These are phyloP conservation scores for Malus fusca DNA, from an alignment of 306 rosid genomes.

Conservation along the genomic window DNA sequence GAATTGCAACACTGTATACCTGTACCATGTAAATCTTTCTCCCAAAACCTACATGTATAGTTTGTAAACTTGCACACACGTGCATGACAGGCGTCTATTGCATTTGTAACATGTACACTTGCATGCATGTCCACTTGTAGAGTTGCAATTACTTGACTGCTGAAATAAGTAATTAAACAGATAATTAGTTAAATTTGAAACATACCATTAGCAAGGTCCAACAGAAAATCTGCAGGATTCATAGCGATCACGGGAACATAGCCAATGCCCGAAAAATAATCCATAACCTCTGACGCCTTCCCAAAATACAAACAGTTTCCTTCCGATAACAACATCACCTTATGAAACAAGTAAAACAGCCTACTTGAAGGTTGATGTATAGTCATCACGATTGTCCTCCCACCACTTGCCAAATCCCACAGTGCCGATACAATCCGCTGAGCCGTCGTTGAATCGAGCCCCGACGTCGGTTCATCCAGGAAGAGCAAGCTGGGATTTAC, in stretches of 20 bases:
- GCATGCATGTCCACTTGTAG: background rate
- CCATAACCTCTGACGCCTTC: conserved; percentile 49
- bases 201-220: conserved; percentile 79
- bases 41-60: too few species aligned
- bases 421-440: conserved; percentile 56
- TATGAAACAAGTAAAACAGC: conserved; percentile 58
- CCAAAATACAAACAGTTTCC: conserved; percentile 63
- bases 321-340: conserved; percentile 57
- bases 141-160: background rate
- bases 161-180: background rate
- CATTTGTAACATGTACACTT: background rate
- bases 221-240: conserved; percentile 74
- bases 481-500: conserved; percentile 64
- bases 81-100: background rate
- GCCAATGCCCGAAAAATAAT: conserved; percentile 48
- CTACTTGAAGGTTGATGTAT: conserved; percentile 81
- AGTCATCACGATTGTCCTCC: conserved; percentile 63
- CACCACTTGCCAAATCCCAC: conserved; percentile 53
- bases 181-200: background rate
- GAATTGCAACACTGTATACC: background rate
- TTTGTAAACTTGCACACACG: background rate
- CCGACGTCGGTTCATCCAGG: conserved; percentile 79
- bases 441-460: conserved; percentile 71
- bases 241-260: conserved; percentile 49
- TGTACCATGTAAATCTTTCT: background rate